Conservation (phyloP, 2,329 filamentous ascomycete species). For the Lasiodiplodia gonubiensis region DNA sequence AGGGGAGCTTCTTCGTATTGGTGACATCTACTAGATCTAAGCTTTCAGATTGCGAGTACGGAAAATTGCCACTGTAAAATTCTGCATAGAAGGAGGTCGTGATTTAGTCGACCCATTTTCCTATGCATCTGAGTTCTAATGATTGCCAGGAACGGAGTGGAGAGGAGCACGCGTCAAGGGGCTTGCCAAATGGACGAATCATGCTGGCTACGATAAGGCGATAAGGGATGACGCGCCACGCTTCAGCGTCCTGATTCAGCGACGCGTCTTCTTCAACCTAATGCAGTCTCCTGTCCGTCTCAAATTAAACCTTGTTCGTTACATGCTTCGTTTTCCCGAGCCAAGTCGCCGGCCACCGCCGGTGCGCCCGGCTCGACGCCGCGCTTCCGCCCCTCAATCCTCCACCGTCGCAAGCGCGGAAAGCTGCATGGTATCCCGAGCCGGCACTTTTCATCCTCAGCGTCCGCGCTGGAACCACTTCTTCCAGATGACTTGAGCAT, state of each 20-base stretch:
- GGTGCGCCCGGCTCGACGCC: not conserved
- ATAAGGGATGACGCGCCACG: not conserved
- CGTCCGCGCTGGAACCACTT: not conserved
- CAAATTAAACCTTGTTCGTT: conserved; percentile 3
- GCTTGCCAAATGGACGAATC: not conserved
- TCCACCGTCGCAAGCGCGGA: not conserved
- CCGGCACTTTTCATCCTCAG: not conserved
- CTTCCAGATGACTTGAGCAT: not conserved
- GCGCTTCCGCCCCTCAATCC: not conserved
- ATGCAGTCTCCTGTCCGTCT: not conserved
- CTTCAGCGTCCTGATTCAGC: not conserved
- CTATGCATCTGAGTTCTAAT: not conserved
- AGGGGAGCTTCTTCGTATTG: no score
- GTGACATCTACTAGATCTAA: not conserved
- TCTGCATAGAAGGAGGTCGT: no score
- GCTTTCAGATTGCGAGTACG: no score
- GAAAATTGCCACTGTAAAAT: no score
- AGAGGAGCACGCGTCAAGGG: conserved; percentile 14
- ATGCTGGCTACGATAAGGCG: not conserved
- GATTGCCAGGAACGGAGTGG: not conserved
- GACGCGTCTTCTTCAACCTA: conserved; percentile 6
- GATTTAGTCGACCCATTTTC: no score
- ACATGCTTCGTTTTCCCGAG: conserved; percentile 1
- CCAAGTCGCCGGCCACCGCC: not conserved
- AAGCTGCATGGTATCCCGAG: not conserved